Percentiles rank a stretch among this genome's conserved stretches.
phyloP scores from a whole-genome alignment of 192 early-diverging fungal genomes.

The Hyaloraphidium curvatum region DNA sequence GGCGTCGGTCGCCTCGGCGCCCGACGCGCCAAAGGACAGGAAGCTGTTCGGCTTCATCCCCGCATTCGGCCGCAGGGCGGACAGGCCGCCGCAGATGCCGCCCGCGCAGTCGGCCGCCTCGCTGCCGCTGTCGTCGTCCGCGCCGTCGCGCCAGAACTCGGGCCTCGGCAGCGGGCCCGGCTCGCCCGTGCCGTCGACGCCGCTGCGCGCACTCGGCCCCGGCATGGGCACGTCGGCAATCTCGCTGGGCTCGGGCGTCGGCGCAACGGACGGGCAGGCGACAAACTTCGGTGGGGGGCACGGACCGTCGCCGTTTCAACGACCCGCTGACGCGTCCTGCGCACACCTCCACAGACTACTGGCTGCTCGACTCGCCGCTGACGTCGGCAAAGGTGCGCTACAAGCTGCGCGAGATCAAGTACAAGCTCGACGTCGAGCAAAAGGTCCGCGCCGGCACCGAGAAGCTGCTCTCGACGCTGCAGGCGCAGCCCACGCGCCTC shows the following conservation, averaged over 20 bases:
- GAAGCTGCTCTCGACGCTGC: conserved; percentile 21
- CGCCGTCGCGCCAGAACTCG: no score
- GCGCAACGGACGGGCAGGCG: background rate
- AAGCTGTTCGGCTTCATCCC: background rate
- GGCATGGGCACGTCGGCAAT: no score
- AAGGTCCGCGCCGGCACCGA: conserved; percentile 76
- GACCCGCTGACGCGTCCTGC: background rate
- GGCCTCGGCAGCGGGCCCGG: no score
- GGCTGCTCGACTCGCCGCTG: conserved; percentile 20
- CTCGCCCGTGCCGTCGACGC: no score
- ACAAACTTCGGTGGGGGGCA: background rate
- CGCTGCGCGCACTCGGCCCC: no score
- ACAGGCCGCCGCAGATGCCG: background rate
- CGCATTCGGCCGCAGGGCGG: background rate
- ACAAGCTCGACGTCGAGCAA: conserved; percentile 83
- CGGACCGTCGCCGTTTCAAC: background rate
- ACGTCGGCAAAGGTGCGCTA: conserved; percentile 30
- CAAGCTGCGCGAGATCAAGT: conserved; percentile 69
- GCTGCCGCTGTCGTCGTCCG: background rate
- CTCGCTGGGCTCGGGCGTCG: background rate
- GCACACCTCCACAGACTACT: conserved; percentile 17
- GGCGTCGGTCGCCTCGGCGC: background rate
- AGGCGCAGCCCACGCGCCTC: background rate
- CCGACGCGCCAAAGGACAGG: background rate
- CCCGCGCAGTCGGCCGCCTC: background rate